Base-by-base conservation (phyloP, 108 stramenopile species). In the Skeletonema costatum region DNA sequence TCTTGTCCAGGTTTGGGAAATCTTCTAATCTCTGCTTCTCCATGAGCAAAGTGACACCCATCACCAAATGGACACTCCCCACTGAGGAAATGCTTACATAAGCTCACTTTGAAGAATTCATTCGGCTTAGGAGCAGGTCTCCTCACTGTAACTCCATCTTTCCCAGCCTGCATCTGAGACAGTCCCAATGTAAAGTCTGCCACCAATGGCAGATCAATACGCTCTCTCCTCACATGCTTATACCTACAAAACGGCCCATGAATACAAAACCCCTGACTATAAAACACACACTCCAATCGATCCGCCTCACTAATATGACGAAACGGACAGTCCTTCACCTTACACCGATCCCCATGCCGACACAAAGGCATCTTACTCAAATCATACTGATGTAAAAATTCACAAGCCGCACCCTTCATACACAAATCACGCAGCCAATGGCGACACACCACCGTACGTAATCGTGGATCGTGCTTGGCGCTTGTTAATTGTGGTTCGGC, bases 361-460 rank as follows among this genome's bases (percentile, higher is more conserved):
- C 97, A 97, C 32, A 97, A 70, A 2, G 97, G 97, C 97, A 97
- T 97, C 80, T 95, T 96, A n/a, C 75, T 71, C 16, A 95, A 78
- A 85, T 96, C 94, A 76, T 92, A 96, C 69, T 96, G 94, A 78
- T 98, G 97, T 62, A 98, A 70, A 74, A 97, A 98, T 70, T 97
- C 97, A 65, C 97, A 98, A 9, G 92, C 90, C 30, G 89, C 87
- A 7, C 97, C 97, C 75, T 96, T 98, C 97, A 98, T 98, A 77
- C 97, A 98, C 36, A 98, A 77, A 75, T 95, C 97, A 38, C 95
- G 87, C 51, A 98, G 85, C 97, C 97, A 98, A 74, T 98, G 97
- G 48, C 97, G 92, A 79, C 97, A 98, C 31, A 98, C 97, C 14
- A 97, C 93, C 1, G 93, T 97, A 14, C 96, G 90, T n/a, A 96